These are phyloP conservation scores for Themeda triandra DNA, from an alignment of 176 grass and related monocot genomes.

Conservation along the genomic window DNA sequence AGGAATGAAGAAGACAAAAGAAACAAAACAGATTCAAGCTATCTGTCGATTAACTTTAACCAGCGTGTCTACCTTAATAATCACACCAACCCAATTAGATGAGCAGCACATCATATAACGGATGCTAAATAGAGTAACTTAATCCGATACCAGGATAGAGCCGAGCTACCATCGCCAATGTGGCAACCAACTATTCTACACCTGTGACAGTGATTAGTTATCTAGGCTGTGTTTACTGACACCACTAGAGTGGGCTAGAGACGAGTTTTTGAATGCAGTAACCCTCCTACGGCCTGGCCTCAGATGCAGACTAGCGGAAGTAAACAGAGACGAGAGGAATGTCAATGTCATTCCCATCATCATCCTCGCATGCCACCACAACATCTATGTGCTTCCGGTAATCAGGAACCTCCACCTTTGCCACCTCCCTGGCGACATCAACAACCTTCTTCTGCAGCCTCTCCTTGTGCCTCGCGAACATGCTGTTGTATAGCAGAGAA, in stretches of 20 bases:
- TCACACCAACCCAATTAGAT: not conserved
- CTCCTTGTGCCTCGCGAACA: conserved; percentile 59
- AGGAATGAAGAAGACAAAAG: not conserved
- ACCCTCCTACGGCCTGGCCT: not conserved
- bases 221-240: not conserved
- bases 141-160: not conserved
- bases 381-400: conserved; percentile 64
- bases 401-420: conserved; percentile 52
- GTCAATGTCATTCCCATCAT: conserved; percentile 60
- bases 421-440: conserved; percentile 55
- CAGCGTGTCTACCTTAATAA: not conserved
- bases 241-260: not conserved
- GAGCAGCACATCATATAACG: not conserved
- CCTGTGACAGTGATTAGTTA: not conserved
- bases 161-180: not conserved
- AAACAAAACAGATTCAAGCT: not conserved
- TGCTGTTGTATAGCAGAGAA: conserved; percentile 63
- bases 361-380: conserved; percentile 62
- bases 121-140: not conserved
- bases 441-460: conserved; percentile 50
- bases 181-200: not conserved
- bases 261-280: not conserved
- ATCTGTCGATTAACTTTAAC: not conserved
- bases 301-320: conserved; percentile 26
- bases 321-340: conserved; percentile 61